Conservation (phyloP, 1,284 basidiomycete species). For the Coriolopsis trogii region DNA sequence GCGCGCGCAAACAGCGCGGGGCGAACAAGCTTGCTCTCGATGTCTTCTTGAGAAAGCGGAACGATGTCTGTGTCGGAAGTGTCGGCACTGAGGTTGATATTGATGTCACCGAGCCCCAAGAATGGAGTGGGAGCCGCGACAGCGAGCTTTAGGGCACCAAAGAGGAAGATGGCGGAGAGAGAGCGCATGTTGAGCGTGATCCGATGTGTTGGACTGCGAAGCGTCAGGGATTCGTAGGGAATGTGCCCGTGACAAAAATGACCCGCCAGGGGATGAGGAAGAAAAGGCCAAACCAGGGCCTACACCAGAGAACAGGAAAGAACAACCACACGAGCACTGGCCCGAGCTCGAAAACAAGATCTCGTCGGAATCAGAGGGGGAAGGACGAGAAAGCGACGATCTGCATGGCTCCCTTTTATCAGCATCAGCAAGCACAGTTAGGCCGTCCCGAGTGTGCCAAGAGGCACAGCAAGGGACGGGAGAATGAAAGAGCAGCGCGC, state of each 20-base stretch:
- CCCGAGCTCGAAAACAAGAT: not conserved
- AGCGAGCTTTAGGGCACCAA: not conserved
- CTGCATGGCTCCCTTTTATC: not conserved
- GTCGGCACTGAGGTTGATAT: slow-evolving; percentile 19
- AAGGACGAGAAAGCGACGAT: not conserved
- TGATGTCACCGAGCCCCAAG: slow-evolving; percentile 7
- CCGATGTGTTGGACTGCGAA: not conserved
- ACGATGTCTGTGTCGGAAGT: slow-evolving; percentile 15
- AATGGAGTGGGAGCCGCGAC: slow-evolving; percentile 2
- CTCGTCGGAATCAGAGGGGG: not conserved
- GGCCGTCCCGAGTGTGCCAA: not conserved
- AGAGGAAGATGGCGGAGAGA: not conserved
- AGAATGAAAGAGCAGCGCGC: not conserved
- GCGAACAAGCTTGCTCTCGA: slow-evolving; percentile 35
- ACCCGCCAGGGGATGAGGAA: slow-evolving; percentile 12
- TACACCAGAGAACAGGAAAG: not conserved
- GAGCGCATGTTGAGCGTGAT: slow-evolving; percentile 1
- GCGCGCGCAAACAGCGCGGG: slow-evolving; percentile 44
- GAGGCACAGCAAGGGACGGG: not conserved
- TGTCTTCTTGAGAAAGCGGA: slow-evolving; percentile 26
- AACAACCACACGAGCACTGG: not conserved
- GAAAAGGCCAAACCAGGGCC: slow-evolving; percentile 5
- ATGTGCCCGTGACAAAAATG: not conserved
- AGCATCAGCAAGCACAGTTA: no score
- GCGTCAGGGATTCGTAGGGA: not conserved